Evolutionary conservation across 306 rosid genomes (phyloP).

Genomic region (Lagenaria siceraria): DNA sequence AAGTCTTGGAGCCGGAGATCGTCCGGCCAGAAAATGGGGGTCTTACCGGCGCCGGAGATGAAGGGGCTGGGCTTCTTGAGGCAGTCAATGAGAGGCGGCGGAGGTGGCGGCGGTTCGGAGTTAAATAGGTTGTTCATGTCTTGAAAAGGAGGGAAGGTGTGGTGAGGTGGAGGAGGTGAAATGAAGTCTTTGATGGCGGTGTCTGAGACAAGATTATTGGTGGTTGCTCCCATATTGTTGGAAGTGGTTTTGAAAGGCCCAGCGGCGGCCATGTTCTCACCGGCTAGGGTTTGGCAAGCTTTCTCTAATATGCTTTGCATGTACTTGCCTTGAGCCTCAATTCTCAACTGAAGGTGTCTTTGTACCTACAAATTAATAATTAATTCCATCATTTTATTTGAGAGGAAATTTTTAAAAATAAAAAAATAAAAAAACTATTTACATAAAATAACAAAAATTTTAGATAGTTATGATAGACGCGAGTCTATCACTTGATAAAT

Average conservation of each 20-base stretch:
- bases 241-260: not conserved
- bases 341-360: constrained; percentile 86
- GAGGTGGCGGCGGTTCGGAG: constrained; percentile 31
- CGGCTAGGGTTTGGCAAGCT: constrained; percentile 97
- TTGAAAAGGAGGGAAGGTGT: constrained; percentile 69
- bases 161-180: constrained; percentile 47
- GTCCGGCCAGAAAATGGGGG: constrained; percentile 81
- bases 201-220: not conserved
- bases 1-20: constrained; percentile 81
- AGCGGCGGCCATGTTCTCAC: constrained; percentile 39
- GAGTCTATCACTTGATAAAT: no score
- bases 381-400: not conserved
- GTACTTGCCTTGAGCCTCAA: constrained; percentile 99
- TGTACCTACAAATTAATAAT: constrained; percentile 50
- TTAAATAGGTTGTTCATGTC: constrained; percentile 64
- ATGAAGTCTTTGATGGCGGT: constrained; percentile 57
- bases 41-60: constrained; percentile 44
- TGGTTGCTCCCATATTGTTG: not conserved
- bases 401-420: no score
- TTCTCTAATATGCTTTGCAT: constrained; percentile 98
- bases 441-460: no score
- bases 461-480: no score
- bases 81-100: constrained; percentile 7
- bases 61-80: constrained; percentile 55
- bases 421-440: no score